Percentiles rank a stretch among this genome's conserved stretches.
Conservation (phyloP, 345 rosid species). For the Stellera chamaejasme region DNA sequence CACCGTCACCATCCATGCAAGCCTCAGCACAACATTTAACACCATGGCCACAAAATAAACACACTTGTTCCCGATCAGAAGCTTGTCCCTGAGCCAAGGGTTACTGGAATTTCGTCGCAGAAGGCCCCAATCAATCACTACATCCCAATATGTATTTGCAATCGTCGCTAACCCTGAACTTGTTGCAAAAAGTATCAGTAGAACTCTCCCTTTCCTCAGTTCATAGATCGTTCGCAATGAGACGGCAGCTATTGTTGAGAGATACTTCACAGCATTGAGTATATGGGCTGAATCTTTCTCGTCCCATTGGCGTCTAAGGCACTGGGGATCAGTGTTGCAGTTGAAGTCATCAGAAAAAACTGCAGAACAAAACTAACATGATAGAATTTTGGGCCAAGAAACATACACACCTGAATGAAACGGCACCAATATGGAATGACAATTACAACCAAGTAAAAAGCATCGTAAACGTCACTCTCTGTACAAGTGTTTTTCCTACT, state of each 20-base stretch:
- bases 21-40: conserved; percentile 53
- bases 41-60: conserved; percentile 71
- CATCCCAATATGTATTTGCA: conserved; percentile 56
- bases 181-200: conserved; percentile 41
- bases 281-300: conserved; percentile 41
- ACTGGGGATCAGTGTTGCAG: conserved; percentile 19
- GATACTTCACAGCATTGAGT: conserved; percentile 44
- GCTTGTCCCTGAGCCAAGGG: conserved; percentile 83
- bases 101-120: conserved; percentile 44
- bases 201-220: conserved; percentile 10
- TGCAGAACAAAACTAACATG: background rate
- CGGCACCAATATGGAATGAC: conserved; percentile 71
- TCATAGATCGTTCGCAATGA: conserved; percentile 35
- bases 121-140: conserved; percentile 77
- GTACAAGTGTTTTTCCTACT: conserved; percentile 41
- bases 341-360: conserved; percentile 1
- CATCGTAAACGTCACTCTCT: conserved; percentile 31
- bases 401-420: conserved; percentile 46
- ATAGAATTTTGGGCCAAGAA: background rate
- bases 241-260: conserved; percentile 53
- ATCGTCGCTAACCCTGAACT: conserved; percentile 49
- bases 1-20: conserved; percentile 75
- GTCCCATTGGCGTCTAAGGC: conserved; percentile 52
- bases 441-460: conserved; percentile 40
- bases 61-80: conserved; percentile 37